Evolutionary conservation across 495 filamentous ascomycete genomes (phyloP).

Genomic region (Beverwykella pulmonaria): DNA sequence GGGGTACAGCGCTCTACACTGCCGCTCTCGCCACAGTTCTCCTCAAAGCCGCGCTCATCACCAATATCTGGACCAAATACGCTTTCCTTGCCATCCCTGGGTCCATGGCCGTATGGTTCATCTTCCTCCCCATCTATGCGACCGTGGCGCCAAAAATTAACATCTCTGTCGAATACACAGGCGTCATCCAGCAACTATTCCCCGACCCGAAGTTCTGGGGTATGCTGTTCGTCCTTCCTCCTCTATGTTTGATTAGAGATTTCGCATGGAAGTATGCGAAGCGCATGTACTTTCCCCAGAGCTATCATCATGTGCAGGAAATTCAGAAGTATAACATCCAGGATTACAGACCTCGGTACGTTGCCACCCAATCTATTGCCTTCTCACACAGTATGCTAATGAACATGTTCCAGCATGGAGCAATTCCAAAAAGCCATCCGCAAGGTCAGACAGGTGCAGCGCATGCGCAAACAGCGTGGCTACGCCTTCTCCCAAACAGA

Average conservation of each 20-base stretch:
- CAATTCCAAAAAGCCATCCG: constrained; percentile 99
- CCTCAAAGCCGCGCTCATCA: constrained; percentile 91
- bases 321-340: constrained; percentile 99
- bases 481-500: constrained; percentile 99
- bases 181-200: constrained; percentile 79
- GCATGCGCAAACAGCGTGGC: constrained; percentile 98
- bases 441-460: constrained; percentile 96
- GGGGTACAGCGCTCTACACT: constrained; percentile 91
- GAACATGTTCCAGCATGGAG: constrained; percentile 70
- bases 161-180: constrained; percentile 82
- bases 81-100: constrained; percentile 94
- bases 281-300: constrained; percentile 93
- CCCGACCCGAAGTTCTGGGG: constrained; percentile 85
- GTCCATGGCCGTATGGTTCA: constrained; percentile 86
- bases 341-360: constrained; percentile 88
- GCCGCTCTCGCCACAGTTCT: constrained; percentile 88
- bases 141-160: constrained; percentile 82
- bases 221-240: constrained; percentile 77
- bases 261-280: constrained; percentile 81
- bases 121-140: constrained; percentile 88
- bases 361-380: neutral
- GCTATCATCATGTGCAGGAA: constrained; percentile 98
- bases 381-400: neutral
- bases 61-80: constrained; percentile 99
- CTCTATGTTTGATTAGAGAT: constrained; percentile 84